These are phyloP conservation scores for Serendipita vermifera DNA, from an alignment of 768 basidiomycete species.

Conservation along the genomic window DNA sequence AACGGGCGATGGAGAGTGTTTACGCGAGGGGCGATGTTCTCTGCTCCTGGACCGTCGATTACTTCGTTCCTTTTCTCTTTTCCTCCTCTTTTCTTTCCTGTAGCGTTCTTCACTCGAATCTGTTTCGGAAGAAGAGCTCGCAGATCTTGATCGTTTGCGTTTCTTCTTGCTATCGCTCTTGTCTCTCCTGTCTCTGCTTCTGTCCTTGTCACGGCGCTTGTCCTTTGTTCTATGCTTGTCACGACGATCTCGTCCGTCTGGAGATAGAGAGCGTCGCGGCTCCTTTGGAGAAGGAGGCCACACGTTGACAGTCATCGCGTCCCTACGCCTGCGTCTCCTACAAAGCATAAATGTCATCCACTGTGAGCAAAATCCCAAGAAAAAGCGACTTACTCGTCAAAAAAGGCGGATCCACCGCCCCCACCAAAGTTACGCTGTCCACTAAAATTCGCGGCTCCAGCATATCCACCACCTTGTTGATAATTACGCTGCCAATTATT, in stretches of 20 bases:
- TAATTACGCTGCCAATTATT: conserved; percentile 7
- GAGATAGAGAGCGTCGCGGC: conserved; percentile 12
- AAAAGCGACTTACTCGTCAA: conserved; percentile 12
- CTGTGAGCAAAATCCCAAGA: not conserved
- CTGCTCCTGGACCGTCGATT: conserved; percentile 17
- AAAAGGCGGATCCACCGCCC: conserved; percentile 15
- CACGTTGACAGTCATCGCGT: conserved; percentile 15
- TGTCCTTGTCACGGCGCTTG: not conserved
- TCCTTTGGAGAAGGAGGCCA: conserved; percentile 18
- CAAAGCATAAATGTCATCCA: not conserved
- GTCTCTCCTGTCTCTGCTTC: conserved; percentile 20
- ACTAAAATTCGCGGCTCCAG: not conserved
- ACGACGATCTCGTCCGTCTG: not conserved
- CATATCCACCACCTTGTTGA: not conserved
- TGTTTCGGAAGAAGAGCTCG: not conserved
- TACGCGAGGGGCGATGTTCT: conserved; percentile 9
- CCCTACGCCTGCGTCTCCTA: conserved; percentile 17
- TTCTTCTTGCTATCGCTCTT: conserved; percentile 13
- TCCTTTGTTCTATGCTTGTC: conserved; percentile 14
- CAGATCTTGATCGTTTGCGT: conserved; percentile 12
- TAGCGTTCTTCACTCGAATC: conserved; percentile 8
- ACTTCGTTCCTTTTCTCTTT: conserved; percentile 17
- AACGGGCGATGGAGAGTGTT: conserved; percentile 13
- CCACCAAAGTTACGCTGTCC: not conserved
- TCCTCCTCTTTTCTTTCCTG: conserved; percentile 13